Conservation (phyloP, 2,329 filamentous ascomycete species). For the Trichoderma atrobrunneum region DNA sequence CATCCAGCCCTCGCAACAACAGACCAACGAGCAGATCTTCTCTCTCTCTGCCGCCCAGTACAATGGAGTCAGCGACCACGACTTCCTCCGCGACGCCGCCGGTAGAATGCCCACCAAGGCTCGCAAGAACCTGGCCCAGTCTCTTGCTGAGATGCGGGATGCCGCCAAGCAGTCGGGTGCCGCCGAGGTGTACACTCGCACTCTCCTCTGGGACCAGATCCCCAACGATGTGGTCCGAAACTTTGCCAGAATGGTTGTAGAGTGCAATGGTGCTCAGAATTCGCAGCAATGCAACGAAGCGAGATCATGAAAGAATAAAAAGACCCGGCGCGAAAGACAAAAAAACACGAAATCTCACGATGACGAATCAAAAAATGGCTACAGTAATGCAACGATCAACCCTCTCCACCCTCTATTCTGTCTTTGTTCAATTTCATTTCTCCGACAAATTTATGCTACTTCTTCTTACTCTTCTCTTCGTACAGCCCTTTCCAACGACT, state of each 20-base stretch:
- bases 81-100: conserved; percentile 61
- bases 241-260: conserved; percentile 87
- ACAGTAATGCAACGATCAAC: conserved; percentile 20
- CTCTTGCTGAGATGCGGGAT: conserved; percentile 73
- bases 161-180: conserved; percentile 65
- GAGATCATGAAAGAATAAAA: conserved; percentile 36
- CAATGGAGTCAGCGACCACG: conserved; percentile 66
- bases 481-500: conserved; percentile 17
- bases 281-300: conserved; percentile 44
- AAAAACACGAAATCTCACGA: conserved; percentile 36
- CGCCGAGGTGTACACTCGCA: conserved; percentile 89
- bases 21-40: conserved; percentile 85
- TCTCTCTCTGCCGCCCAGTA: conserved; percentile 84
- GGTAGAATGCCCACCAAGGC: conserved; percentile 58
- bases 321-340: conserved; percentile 35
- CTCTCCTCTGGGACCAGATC: conserved; percentile 90
- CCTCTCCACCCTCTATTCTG: conserved; percentile 21
- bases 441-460: conserved; percentile 26
- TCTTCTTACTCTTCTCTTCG: conserved; percentile 22
- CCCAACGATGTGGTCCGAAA: conserved; percentile 87
- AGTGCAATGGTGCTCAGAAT: conserved; percentile 56
- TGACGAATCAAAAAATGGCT: conserved; percentile 30
- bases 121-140: conserved; percentile 74
- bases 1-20: conserved; percentile 74
- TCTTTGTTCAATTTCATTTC: conserved; percentile 21